Conservation (phyloP, 2,329 filamentous ascomycete genomes). For the Colletotrichum sp. region DNA sequence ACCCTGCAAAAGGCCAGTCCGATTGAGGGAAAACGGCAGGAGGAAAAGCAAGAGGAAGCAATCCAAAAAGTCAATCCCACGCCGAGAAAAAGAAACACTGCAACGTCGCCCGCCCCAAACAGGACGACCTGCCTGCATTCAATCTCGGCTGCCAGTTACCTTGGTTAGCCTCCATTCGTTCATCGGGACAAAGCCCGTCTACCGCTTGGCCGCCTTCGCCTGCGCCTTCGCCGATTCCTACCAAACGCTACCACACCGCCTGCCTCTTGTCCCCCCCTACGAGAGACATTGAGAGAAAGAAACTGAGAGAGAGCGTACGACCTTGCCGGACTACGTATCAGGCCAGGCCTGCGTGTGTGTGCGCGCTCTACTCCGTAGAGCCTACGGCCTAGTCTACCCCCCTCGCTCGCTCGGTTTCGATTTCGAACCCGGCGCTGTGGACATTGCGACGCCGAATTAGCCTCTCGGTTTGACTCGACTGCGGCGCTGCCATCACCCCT, state of each 20-base stretch:
- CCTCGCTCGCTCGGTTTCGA: not conserved
- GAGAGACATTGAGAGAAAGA: not conserved
- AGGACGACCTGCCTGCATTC: not conserved
- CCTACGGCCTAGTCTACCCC: not conserved
- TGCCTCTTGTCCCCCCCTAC: not conserved
- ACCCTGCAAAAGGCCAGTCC: slow-evolving; percentile 1
- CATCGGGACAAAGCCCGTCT: not conserved
- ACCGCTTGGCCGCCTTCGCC: not conserved
- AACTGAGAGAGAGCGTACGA: not conserved
- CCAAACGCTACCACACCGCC: not conserved
- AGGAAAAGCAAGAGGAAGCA: slow-evolving; percentile 8
- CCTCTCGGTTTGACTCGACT: not conserved
- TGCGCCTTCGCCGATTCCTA: not conserved
- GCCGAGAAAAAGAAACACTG: not conserved
- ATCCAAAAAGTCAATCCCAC: not conserved
- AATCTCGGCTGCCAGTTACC: slow-evolving; percentile 8
- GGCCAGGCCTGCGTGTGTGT: not conserved
- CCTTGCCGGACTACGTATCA: not conserved
- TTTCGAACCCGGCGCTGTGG: slow-evolving; percentile 10
- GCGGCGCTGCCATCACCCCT: not conserved
- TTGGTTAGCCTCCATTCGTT: slow-evolving; percentile 1
- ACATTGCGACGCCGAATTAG: slow-evolving; percentile 16
- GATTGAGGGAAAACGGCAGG: not conserved
- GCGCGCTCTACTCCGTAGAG: not conserved
- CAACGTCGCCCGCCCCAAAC: slow-evolving; percentile 5